Evolutionary conservation across 78 protist genomes (phyloP).

Genomic region (Dictyostelium intermedium): DNA sequence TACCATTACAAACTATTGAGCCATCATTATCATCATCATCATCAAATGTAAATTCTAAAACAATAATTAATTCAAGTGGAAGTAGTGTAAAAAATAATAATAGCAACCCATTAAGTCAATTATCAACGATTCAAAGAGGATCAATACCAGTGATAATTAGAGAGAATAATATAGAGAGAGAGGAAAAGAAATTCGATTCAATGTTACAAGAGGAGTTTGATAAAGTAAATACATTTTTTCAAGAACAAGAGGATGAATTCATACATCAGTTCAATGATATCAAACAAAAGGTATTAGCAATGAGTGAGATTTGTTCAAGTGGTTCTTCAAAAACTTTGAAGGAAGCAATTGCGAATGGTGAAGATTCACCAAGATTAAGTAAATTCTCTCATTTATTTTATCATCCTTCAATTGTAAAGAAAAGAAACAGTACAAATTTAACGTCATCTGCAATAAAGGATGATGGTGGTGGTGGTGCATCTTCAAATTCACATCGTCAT

Average conservation of each 20-base stretch:
- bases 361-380: background rate
- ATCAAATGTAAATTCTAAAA: background rate
- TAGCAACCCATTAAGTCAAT: background rate
- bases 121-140: background rate
- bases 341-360: background rate
- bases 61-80: background rate
- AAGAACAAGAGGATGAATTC: slow-evolving; percentile 38
- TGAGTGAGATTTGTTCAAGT: background rate
- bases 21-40: background rate
- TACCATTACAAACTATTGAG: background rate
- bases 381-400: slow-evolving; percentile 3
- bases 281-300: background rate
- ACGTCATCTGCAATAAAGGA: background rate
- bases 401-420: background rate
- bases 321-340: background rate
- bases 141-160: background rate
- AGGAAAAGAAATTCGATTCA: slow-evolving; percentile 31
- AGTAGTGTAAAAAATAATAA: background rate
- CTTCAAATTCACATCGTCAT: background rate
- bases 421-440: background rate
- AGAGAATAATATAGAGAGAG: slow-evolving; percentile 15
- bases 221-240: slow-evolving; percentile 49
- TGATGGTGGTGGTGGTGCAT: background rate
- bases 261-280: slow-evolving; percentile 26
- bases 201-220: slow-evolving; percentile 57